phyloP scores from a whole-genome alignment of 179 eudicot genomes.

The Gypsophila paniculata region DNA sequence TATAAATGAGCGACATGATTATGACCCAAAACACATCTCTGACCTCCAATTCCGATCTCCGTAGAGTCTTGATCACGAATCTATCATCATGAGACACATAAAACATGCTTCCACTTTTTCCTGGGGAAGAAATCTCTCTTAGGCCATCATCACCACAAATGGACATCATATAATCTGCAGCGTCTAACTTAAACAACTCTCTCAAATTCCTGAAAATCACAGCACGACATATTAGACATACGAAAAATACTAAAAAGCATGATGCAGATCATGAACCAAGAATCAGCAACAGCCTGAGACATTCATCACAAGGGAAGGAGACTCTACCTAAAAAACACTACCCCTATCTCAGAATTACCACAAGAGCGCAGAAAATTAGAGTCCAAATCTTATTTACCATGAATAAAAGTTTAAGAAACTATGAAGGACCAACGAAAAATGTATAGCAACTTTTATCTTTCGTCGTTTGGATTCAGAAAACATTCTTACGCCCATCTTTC shows the following conservation, averaged over 20 bases:
- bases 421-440: neutral
- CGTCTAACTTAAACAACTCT: conserved; percentile 86
- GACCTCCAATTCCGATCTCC: conserved; percentile 73
- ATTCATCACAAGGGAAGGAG: neutral
- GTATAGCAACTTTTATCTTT: neutral
- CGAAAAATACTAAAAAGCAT: conserved; percentile 9
- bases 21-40: conserved; percentile 16
- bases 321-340: neutral
- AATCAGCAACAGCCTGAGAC: neutral
- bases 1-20: neutral
- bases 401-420: neutral
- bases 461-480: neutral
- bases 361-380: neutral
- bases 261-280: conserved; percentile 2
- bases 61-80: conserved; percentile 77
- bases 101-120: conserved; percentile 94
- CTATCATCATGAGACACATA: conserved; percentile 81
- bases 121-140: conserved; percentile 76
- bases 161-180: conserved; percentile 98
- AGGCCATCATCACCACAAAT: conserved; percentile 91
- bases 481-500: neutral
- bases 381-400: neutral
- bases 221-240: conserved; percentile 4
- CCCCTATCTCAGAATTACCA: conserved; percentile 1
- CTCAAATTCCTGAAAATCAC: conserved; percentile 66